Evolutionary conservation across 192 early-diverging fungal genomes (phyloP).

Genomic region (Glomus cerebriforme): DNA sequence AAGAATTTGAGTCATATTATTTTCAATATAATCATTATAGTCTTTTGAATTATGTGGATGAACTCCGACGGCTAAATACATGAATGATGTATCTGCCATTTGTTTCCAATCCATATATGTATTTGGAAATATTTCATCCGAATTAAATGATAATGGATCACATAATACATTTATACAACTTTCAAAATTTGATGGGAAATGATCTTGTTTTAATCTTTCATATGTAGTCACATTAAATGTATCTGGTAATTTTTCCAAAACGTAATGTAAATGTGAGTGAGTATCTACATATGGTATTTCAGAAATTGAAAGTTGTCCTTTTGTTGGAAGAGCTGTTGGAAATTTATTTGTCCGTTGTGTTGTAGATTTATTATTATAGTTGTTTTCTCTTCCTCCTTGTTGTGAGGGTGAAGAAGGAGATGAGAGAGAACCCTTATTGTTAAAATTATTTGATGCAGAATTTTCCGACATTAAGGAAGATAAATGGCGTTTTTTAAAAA

Average conservation of each 20-base stretch:
- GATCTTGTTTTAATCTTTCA: not conserved
- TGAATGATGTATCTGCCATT: slow-evolving; percentile 9
- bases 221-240: not conserved
- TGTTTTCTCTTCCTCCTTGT: not conserved
- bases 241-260: slow-evolving; percentile 12
- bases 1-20: slow-evolving; percentile 8
- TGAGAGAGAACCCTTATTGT: too few relatives aligned
- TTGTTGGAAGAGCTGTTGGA: slow-evolving; percentile 16
- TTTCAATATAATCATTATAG: slow-evolving; percentile 30
- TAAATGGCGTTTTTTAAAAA: too few relatives aligned
- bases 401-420: not conserved
- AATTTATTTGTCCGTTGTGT: not conserved
- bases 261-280: slow-evolving; percentile 31
- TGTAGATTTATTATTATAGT: not conserved
- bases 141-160: slow-evolving; percentile 21
- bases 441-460: too few relatives aligned
- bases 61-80: slow-evolving; percentile 26
- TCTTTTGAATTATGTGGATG: slow-evolving; percentile 31
- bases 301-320: slow-evolving; percentile 4
- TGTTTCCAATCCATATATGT: slow-evolving; percentile 26
- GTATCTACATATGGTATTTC: slow-evolving; percentile 18
- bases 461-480: too few relatives aligned
- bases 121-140: slow-evolving; percentile 20
- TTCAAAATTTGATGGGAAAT: slow-evolving; percentile 28
- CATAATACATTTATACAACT: slow-evolving; percentile 28